Evolutionary conservation across 2,329 filamentous ascomycete species (phyloP), one percentile per base, ranked within the genome.

Genomic region (Aspergillus amoenus): DNA sequence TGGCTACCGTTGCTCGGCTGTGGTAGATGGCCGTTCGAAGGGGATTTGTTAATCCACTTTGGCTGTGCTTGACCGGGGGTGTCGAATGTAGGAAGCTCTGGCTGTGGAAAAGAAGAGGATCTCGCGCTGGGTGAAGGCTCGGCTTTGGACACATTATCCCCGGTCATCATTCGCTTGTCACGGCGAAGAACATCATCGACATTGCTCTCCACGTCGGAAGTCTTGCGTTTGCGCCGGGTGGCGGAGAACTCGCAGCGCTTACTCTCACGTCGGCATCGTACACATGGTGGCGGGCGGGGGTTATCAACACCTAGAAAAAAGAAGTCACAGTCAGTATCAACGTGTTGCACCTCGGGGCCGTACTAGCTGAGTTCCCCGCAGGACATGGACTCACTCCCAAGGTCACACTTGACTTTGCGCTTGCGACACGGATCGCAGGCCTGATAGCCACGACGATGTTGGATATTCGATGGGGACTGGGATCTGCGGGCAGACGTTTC

Each of bases 231-330:
- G 70, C 94, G 87, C 50, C 94, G 84, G 32, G 93, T 97, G 18
- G 92, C 91, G 61, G 92, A 96, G 80, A 99, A 99, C 82, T 89
- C 96, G 80, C 94, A 99, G 68, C 96, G 89, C 75, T 97, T 97
- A 78, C 88, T 91, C 80, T 99, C 94, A 65, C 94, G 88, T 52
- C 92, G 88, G 73, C 94, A 99, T 70, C 94, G 87, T 58, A 93
- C 90, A 74, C 94, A 99, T 2, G 94, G 94, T 55, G 93, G 93
- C 67, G 96, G 91, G 75, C 93, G 87, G 22, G 94, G 94, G 68
- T 94, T 93, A 77, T 97, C 94, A 71, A 97, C 93, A 68, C 76
- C 77, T 79, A 52, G 15, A 54, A 48, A 48, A 54, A 48, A 51
- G 46, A 41, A 53, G 48, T 62, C 30, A 15, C 13, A 45, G 55